Base-by-base conservation (phyloP, 106 monocot species). In the Dendrobium huoshanense region DNA sequence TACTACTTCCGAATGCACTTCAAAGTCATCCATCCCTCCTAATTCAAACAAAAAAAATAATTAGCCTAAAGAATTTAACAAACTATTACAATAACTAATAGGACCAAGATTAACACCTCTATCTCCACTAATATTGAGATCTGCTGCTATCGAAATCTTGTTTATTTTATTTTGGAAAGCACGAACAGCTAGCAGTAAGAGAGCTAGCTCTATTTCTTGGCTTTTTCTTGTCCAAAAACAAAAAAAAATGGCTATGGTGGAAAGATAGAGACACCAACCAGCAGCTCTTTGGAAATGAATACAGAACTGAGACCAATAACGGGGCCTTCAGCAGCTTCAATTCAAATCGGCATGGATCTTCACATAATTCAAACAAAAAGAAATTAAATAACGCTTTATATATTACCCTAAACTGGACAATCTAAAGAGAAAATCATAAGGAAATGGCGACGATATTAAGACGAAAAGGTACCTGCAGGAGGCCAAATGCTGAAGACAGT, bases 401-500 rank as follows among this genome's bases (percentile, higher is more conserved):
- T n/a, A 0, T 16, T 40, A 15, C 16, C 37, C 70, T 31, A 70
- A 29, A 70, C 6, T 70, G n/a, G 29, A 22, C 5, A 61, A 61
- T 22, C 19, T 20, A 61, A 22, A 22, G 11, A 70, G 37, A 70
- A 33, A 16, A 73, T 48, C 4, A 24, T 7, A 47, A 44, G n/a
- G 47, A 75, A 45, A 75, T 24, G 16, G 20, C 5, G 16, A 24
- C 10, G 76, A 76, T 76, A 49, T 51, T 5, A 10, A 4, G 27
- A 49, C 11, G 10, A 15, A 49, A 76, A 11, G 2, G 22, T 58
- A 93, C 93, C 93, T 93, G 31, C 31, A 31, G 91, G 75, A 94
- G 91, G 54, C 94, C 94, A 37, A 2, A 78, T 94, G 94, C 80
- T 94, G 91, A 68, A 94, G 89, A 82, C 93, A 94, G 84, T 94